Percentiles rank a stretch among this genome's conserved stretches.
These are phyloP conservation scores for Pseudonitzschia pungens DNA, from an alignment of 108 stramenopile species.

Conservation along the genomic window DNA sequence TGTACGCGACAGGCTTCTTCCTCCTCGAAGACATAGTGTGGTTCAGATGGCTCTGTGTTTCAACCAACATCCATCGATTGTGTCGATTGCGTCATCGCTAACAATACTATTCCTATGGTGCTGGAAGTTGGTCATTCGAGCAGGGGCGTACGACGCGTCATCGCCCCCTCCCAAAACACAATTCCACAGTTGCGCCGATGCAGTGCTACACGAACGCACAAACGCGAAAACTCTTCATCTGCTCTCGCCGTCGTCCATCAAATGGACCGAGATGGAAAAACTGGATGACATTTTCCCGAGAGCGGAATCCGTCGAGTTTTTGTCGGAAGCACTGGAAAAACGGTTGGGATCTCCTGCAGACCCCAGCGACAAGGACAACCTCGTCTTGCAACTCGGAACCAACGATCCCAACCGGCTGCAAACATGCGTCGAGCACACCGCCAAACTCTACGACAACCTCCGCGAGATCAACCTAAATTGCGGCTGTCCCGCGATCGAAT, in stretches of 20 bases:
- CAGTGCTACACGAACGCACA: conserved; percentile 50
- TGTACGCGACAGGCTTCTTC: no score
- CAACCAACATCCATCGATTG: no score
- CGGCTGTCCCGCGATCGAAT: conserved; percentile 53
- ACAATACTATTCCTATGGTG: neutral
- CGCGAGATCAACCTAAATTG: conserved; percentile 54
- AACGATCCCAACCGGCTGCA: conserved; percentile 33
- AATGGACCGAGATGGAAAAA: conserved; percentile 68
- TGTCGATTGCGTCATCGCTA: neutral
- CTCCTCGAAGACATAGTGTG: no score
- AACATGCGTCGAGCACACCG: conserved; percentile 26
- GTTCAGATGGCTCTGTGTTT: no score
- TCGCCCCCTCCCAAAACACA: neutral
- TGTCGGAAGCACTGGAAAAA: conserved; percentile 11
- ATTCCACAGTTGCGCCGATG: conserved; percentile 59
- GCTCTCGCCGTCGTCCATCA: conserved; percentile 38
- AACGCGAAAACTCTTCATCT: conserved; percentile 29
- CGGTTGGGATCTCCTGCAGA: neutral
- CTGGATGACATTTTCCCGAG: conserved; percentile 39
- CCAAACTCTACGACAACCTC: conserved; percentile 23
- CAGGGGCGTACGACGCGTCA: neutral
- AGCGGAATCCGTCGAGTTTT: neutral
- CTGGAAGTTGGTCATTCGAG: neutral
- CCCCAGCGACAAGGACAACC: conserved; percentile 22
- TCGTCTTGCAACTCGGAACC: conserved; percentile 45